Conservation (phyloP, 805 yeast genomes). For the Yarrowia osloensis region DNA sequence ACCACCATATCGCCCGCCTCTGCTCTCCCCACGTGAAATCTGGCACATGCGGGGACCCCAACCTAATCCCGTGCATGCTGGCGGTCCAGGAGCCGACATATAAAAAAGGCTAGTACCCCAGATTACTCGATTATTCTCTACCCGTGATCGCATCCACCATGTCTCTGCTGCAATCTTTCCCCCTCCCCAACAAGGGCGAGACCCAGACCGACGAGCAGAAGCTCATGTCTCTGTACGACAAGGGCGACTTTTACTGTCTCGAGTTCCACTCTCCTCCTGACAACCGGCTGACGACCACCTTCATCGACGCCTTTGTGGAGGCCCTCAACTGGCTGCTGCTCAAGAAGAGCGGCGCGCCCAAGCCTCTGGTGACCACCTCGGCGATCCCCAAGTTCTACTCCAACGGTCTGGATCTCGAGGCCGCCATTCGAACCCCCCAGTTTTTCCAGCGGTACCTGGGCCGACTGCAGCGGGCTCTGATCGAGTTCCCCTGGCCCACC, state of each 20-base stretch:
- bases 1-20: too few relatives aligned
- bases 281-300: constrained; percentile 43
- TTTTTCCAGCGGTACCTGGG: constrained; percentile 43
- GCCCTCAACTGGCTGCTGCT: constrained; percentile 41
- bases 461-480: constrained; percentile 41
- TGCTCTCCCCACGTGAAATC: background rate
- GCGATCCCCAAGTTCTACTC: constrained; percentile 44
- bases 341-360: constrained; percentile 35
- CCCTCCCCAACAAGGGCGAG: constrained; percentile 29
- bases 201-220: constrained; percentile 29
- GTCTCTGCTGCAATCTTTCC: constrained; percentile 12
- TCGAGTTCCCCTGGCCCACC: constrained; percentile 47
- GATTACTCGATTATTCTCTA: background rate
- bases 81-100: background rate
- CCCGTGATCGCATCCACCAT: background rate
- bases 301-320: constrained; percentile 41
- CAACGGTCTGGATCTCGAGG: constrained; percentile 46
- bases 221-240: constrained; percentile 51
- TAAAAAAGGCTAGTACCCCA: background rate
- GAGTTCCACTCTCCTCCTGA: constrained; percentile 43
- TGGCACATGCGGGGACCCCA: background rate
- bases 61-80: background rate
- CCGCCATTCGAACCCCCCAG: constrained; percentile 41
- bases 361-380: constrained; percentile 46
- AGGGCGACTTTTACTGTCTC: constrained; percentile 41